Base-by-base conservation (phyloP, 441 rosid genomes). In the Flueggea neowawraea region DNA sequence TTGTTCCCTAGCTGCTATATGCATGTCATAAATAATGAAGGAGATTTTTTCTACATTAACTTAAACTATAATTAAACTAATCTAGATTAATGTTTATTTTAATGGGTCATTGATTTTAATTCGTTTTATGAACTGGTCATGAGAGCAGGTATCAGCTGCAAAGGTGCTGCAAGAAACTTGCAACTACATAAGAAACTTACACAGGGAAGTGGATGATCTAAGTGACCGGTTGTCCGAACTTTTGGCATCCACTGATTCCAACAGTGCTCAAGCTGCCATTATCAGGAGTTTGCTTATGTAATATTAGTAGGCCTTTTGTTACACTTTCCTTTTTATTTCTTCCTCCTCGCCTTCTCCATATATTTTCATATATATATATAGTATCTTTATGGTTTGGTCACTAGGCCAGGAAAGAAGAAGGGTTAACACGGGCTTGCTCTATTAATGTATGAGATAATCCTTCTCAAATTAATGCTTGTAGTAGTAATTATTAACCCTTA, bases 101-200 rank as follows among this genome's bases (percentile, higher is more conserved):
- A 36, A 36, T 36, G 41, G 41, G 9, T 36, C 4, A 36, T 8
- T 36, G 41, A 36, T 36, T 5, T 36, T 36, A 36, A 5, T 36
- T 36, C 41, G 6, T 36, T 5, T 36, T 36, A 5, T 36, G 41
- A 36, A 36, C 1, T 36, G 28, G 28, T 22, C 9, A 36, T 52
- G 10, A 22, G 6, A n/a, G 15, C 76, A 91, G 97, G 96, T 76
- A 31, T 87, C 94, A 47, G 89, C 97, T 0, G 78, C 86, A 5
- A 83, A 83, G 69, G 92, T 87, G 36, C 65, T 91, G 57, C 96
- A 88, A 47, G 96, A 91, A 69, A 91, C 96, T 10, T 91, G 97
- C 81, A 87, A 77, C 86, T 89, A 88, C 76, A 91, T 91, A 41
- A 82, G 86, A 75, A 88, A 69, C 79, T 80, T 91, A 72, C 91